phyloP scores from a whole-genome alignment of 2,329 filamentous ascomycete genomes.

The Albophoma yamanashiensis region DNA sequence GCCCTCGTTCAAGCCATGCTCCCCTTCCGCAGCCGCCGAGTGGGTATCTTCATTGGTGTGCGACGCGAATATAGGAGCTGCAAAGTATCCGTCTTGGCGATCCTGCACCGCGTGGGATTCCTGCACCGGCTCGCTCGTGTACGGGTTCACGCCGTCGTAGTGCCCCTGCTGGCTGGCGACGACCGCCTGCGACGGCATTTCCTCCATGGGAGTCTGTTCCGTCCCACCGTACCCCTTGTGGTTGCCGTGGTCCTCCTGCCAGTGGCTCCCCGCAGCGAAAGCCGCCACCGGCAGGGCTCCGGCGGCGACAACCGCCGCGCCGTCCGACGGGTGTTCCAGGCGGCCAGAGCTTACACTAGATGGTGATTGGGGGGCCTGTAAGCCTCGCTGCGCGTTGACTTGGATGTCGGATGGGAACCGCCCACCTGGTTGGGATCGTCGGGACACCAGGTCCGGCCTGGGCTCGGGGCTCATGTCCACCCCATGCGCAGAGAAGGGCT shows the following conservation, averaged over 20 bases:
- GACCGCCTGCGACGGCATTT: slow-evolving; percentile 38
- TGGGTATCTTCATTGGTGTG: slow-evolving; percentile 7
- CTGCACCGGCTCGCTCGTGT: slow-evolving; percentile 34
- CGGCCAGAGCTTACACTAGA: slow-evolving; percentile 69
- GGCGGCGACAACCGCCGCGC: slow-evolving; percentile 49
- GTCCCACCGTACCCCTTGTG: slow-evolving; percentile 34
- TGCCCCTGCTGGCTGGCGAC: slow-evolving; percentile 38
- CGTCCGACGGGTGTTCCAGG: slow-evolving; percentile 32
- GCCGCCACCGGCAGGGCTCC: slow-evolving; percentile 34
- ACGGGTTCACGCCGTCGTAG: slow-evolving; percentile 47
- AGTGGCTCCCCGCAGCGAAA: slow-evolving; percentile 21
- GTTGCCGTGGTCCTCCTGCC: slow-evolving; percentile 14
- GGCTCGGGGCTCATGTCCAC: slow-evolving; percentile 33
- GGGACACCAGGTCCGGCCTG: slow-evolving; percentile 39
- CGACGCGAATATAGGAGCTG: slow-evolving; percentile 9
- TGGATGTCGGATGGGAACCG: slow-evolving; percentile 92
- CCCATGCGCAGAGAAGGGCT: slow-evolving; percentile 45
- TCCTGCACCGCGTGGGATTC: slow-evolving; percentile 9
- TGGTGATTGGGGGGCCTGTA: slow-evolving; percentile 68
- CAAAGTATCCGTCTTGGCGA: slow-evolving; percentile 6
- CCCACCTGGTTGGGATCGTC: slow-evolving; percentile 82
- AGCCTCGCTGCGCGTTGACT: slow-evolving; percentile 65
- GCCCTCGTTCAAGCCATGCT: neutral
- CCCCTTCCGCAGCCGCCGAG: neutral
- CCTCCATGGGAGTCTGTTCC: slow-evolving; percentile 32